Percentiles rank a stretch among this genome's conserved stretches.
Conservation (phyloP, 257 asterid species). For the Solanum pinnatisectum region DNA sequence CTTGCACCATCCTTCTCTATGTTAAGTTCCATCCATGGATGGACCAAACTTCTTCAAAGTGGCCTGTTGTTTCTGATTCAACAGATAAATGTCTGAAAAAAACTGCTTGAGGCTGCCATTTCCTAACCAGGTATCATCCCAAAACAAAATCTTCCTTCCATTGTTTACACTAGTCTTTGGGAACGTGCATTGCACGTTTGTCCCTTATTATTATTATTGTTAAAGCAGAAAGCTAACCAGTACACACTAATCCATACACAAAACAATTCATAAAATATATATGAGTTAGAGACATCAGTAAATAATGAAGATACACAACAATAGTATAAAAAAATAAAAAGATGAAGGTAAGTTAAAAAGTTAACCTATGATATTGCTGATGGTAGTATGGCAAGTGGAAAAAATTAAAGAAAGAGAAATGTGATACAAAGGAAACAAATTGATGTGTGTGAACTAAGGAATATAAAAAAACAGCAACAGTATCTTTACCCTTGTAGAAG, state of each 20-base stretch:
- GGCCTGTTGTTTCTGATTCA: not conserved
- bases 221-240: not conserved
- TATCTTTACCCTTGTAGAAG: not conserved
- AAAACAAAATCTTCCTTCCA: not conserved
- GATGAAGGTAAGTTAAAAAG: not conserved
- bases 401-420: not conserved
- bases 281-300: not conserved
- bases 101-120: not conserved
- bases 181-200: not conserved
- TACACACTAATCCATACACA: not conserved
- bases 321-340: not conserved
- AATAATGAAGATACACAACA: not conserved
- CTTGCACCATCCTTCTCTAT: not conserved
- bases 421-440: not conserved
- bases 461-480: not conserved
- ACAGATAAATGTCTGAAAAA: not conserved
- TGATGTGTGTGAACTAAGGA: not conserved
- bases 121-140: not conserved
- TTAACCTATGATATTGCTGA: not conserved
- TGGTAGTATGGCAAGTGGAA: not conserved
- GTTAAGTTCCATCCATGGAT: not conserved
- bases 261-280: not conserved
- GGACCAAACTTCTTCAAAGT: not conserved
- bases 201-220: not conserved
- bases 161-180: not conserved